Conservation (phyloP, 345 rosid species). For the Populus pruinosa region DNA sequence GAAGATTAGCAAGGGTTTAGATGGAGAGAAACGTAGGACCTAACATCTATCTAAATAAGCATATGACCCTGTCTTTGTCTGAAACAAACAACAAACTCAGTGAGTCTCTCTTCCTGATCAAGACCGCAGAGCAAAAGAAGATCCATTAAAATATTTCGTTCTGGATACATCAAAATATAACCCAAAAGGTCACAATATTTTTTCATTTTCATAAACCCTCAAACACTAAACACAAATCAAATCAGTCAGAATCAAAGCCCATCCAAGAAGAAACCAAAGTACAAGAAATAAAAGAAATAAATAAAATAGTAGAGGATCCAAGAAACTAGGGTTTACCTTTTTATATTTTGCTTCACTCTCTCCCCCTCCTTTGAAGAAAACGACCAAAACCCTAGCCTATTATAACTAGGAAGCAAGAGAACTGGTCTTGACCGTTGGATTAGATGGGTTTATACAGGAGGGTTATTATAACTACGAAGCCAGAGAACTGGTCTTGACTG, state of each 20-base stretch:
- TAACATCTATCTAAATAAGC: neutral
- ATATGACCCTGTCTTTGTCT: neutral
- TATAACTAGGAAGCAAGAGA: neutral
- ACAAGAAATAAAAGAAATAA: neutral
- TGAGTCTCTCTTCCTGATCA: neutral
- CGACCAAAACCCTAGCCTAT: conserved; percentile 12
- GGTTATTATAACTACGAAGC: neutral
- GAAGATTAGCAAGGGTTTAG: neutral
- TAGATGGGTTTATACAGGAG: neutral
- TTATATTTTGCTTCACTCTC: neutral
- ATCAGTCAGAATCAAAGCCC: neutral
- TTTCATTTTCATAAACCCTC: neutral
- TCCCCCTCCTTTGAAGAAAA: neutral
- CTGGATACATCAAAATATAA: neutral
- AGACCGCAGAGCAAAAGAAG: neutral
- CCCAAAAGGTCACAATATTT: neutral
- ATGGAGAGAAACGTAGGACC: neutral
- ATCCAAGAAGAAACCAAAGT: neutral
- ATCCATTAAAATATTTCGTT: no score
- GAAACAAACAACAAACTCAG: neutral
- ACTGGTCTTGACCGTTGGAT: neutral
- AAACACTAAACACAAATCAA: neutral
- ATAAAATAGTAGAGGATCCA: neutral
- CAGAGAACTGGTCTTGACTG: neutral
- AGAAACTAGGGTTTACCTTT: neutral